Percentiles rank a stretch among this genome's conserved stretches.
phyloP scores from a whole-genome alignment of 192 early-diverging fungal species.

The Powellomyces hirtus region DNA sequence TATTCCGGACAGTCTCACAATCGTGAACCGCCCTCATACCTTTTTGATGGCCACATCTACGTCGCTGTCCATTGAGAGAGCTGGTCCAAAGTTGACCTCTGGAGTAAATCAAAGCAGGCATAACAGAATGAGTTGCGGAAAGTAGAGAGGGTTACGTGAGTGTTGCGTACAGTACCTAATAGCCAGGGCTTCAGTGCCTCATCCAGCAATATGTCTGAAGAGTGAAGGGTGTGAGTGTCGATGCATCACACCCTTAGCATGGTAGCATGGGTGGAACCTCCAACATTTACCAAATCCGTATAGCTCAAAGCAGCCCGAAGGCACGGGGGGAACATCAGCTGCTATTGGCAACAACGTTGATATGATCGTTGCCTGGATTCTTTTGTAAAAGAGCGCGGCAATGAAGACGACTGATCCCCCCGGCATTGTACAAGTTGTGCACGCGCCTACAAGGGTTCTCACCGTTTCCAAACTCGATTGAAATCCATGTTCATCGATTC shows the following conservation, averaged over 20 bases:
- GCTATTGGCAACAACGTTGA: constrained; percentile 39
- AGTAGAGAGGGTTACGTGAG: background rate
- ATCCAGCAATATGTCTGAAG: constrained; percentile 45
- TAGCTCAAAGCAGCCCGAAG: constrained; percentile 45
- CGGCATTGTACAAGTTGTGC: no score
- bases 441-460: no score
- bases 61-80: constrained; percentile 40
- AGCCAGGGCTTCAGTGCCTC: constrained; percentile 40
- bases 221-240: no score
- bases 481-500: background rate
- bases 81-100: constrained; percentile 52
- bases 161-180: constrained; percentile 24
- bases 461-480: background rate
- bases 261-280: no score
- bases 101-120: background rate
- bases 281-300: constrained; percentile 47
- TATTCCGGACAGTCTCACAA: background rate
- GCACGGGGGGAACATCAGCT: constrained; percentile 13
- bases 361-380: constrained; percentile 40
- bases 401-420: background rate
- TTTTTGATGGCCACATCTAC: constrained; percentile 45
- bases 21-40: background rate
- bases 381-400: background rate
- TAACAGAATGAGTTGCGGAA: background rate
- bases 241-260: no score